These are phyloP conservation scores for Lotmaria passim DNA, from an alignment of 208 protist genomes.

Conservation along the genomic window DNA sequence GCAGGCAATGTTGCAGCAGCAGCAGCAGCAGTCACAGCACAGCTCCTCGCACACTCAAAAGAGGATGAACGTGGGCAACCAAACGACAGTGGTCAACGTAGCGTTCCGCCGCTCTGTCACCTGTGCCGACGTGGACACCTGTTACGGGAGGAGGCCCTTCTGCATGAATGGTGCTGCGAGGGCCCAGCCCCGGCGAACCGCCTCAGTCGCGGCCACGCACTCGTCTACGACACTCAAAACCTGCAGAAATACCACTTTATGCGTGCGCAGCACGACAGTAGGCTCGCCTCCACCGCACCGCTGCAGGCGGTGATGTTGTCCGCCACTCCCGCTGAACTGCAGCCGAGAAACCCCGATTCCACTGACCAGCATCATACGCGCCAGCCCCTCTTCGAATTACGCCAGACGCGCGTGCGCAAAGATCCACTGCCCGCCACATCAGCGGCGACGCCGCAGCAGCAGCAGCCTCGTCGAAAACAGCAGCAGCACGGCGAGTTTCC, in stretches of 20 bases:
- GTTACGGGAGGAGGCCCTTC: conserved; percentile 45
- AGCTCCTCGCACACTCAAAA: not conserved
- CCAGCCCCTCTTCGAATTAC: too few species aligned
- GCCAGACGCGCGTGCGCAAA: too few species aligned
- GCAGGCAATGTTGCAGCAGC: not conserved
- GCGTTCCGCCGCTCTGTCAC: conserved; percentile 43
- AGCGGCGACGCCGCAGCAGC: not conserved
- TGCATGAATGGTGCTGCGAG: conserved; percentile 83
- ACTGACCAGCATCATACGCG: too few species aligned
- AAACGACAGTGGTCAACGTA: not conserved
- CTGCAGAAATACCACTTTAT: conserved; percentile 79
- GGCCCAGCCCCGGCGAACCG: conserved; percentile 49
- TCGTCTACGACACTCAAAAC: conserved; percentile 57
- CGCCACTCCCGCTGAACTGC: conserved; percentile 1
- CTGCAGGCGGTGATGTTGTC: conserved; percentile 38
- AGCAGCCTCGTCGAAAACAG: not conserved
- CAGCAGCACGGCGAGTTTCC: not conserved
- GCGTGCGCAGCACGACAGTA: conserved; percentile 51
- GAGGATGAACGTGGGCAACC: not conserved
- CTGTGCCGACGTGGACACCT: conserved; percentile 66
- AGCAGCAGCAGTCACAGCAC: not conserved
- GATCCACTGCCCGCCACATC: conserved; percentile 10
- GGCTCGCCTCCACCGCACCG: conserved; percentile 44
- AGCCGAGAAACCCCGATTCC: not conserved
- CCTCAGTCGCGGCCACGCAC: conserved; percentile 25